Evolutionary conservation across 306 rosid species (phyloP).

Genomic region (Medicago lupulina): DNA sequence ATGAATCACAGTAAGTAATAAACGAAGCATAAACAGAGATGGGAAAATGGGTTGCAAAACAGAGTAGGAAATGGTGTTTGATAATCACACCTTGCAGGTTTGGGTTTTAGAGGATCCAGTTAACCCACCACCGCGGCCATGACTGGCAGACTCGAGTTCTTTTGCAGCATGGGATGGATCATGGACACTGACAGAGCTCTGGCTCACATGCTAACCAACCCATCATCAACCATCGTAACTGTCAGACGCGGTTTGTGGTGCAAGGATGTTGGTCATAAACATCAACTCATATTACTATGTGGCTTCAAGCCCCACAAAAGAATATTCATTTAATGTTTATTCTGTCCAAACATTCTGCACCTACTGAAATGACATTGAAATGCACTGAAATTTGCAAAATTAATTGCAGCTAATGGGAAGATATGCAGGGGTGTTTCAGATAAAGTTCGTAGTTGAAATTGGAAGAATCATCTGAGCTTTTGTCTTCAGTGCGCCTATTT

Average conservation of each 20-base stretch:
- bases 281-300: neutral
- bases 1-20: neutral
- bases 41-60: too few relatives aligned
- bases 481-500: neutral
- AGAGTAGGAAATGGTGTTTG: neutral
- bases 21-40: neutral
- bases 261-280: neutral
- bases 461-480: neutral
- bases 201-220: neutral
- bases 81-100: too few relatives aligned
- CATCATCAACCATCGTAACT: neutral
- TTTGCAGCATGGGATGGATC: neutral
- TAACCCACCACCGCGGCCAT: neutral
- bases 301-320: neutral
- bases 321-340: neutral
- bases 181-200: neutral
- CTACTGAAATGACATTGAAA: neutral
- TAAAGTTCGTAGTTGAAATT: constrained; percentile 9
- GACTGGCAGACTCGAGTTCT: neutral
- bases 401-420: neutral
- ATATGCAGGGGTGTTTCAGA: constrained; percentile 4
- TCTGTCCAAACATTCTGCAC: neutral
- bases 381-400: neutral
- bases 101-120: neutral
- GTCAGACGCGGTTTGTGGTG: neutral